Base-by-base conservation (phyloP, 805 yeast genomes). In the Tetrapisispora pingtungensis region DNA sequence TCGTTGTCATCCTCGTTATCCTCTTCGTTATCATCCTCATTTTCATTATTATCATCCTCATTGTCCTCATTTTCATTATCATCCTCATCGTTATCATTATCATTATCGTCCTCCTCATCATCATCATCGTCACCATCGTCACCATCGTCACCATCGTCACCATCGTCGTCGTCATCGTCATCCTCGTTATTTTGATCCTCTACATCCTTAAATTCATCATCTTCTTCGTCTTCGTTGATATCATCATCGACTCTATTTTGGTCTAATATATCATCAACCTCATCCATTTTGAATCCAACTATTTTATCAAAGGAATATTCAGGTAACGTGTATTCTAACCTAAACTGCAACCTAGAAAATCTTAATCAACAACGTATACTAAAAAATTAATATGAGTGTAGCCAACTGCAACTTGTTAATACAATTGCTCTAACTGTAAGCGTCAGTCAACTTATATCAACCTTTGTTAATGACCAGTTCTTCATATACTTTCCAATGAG, bases 241-340 rank as follows among this genome's bases (percentile, higher is more conserved):
- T 22, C 50, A 20, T 46, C 49, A 13, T 51, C 54, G 17, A 53
- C 34, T 14, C 53, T 24, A 54, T 48, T 26, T 24, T 55, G 58
- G 31, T 56, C 54, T 43, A 60, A 43, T 18, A 63, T 57, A 30
- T 59, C 64, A 30, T 56, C 66, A 5, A 58, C 62, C 22, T 57
- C 62, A 40, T 58, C 65, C 63, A 58, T 57, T 5, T 10, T 28
- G 18, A 10, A 3, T 15, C 7, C 6, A 17, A n/a, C 31, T n/a
- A 3, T 15, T 13, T 15, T 36, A n/a, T n/a, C n/a, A n/a, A n/a
- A n/a, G n/a, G n/a, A n/a, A n/a, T n/a, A n/a, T n/a, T n/a, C n/a
- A n/a, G n/a, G n/a, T n/a, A n/a, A n/a, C n/a, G n/a, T n/a, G n/a
- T n/a, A n/a, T n/a, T n/a, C n/a, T n/a, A n/a, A n/a, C n/a, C n/a